These are phyloP conservation scores for Exophiala bonariae DNA, from an alignment of 2,329 filamentous ascomycete species.

Conservation along the genomic window DNA sequence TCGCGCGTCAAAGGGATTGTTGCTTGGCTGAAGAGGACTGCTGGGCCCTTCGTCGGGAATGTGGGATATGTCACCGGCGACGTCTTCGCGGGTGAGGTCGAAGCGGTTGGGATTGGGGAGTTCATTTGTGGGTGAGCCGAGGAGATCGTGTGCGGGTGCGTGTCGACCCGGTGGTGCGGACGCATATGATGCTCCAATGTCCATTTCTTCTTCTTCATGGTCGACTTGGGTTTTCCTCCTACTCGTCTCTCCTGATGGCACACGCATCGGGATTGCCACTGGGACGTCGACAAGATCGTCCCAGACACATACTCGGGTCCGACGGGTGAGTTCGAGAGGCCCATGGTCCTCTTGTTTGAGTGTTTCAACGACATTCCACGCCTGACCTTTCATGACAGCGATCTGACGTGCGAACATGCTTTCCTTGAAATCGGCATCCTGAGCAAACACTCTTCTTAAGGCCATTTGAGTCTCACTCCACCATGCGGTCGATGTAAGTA, in stretches of 20 bases:
- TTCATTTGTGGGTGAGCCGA: slow-evolving; percentile 59
- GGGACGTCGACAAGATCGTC: slow-evolving; percentile 96
- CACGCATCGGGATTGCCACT: slow-evolving; percentile 84
- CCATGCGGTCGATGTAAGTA: slow-evolving; percentile 93
- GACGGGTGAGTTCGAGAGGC: slow-evolving; percentile 85
- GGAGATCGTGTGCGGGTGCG: slow-evolving; percentile 61
- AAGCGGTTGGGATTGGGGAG: slow-evolving; percentile 76
- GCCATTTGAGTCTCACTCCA: slow-evolving; percentile 93
- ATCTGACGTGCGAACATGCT: slow-evolving; percentile 99
- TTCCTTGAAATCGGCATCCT: slow-evolving; percentile 95
- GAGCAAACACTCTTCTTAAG: slow-evolving; percentile 80
- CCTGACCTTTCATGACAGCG: slow-evolving; percentile 98
- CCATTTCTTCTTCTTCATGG: slow-evolving; percentile 79
- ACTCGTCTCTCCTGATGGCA: slow-evolving; percentile 80
- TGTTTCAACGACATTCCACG: slow-evolving; percentile 98
- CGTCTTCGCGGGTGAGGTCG: slow-evolving; percentile 56
- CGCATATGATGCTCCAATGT: slow-evolving; percentile 73
- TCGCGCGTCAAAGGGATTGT: slow-evolving; percentile 27
- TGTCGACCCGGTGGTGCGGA: slow-evolving; percentile 48
- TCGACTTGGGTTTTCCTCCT: slow-evolving; percentile 53
- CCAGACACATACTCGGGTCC: slow-evolving; percentile 94
- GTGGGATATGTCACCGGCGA: slow-evolving; percentile 37
- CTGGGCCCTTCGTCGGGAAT: slow-evolving; percentile 32
- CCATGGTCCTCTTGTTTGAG: slow-evolving; percentile 91
- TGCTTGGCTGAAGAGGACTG: slow-evolving; percentile 36